Evolutionary conservation across 345 rosid species (phyloP), one percentile per base, ranked within the genome.

Genomic region (Hibiscus mutabilis): DNA sequence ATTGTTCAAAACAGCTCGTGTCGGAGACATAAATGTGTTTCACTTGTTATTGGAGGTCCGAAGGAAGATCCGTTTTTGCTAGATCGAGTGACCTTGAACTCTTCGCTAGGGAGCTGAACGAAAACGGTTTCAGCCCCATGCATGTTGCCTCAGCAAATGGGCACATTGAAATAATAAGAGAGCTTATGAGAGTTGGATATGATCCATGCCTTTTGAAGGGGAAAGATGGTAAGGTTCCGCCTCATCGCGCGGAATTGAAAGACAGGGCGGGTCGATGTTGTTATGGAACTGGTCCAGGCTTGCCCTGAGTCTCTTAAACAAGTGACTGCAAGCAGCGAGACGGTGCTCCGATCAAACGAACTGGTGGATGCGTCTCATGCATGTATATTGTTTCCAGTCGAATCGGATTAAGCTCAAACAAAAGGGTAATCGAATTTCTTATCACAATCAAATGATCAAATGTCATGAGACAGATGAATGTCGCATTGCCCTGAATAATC

Each of bases 201-300:
- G 69, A 75, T 33, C 70, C 82, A 4, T 80, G 84, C 42, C 79
- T 76, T 40, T 59, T 80, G 65, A 82, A 84, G 73, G 85, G 87
- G 21, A 74, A 72, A 73, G 84, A 78, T 1, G 72, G 78, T 18
- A 79, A 52, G 72, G 70, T 79, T 65, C 73, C 82, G 14, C 84
- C 79, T 70, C 85, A n/a, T n/a, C n/a, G 71, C 55, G 81, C 83
- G 12, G 75, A 77, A 16, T 75, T 73, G 66, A 77, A 79, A 44
- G 80, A 31, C 35, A 4, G 35, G 85, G 6, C 79, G 74, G 51
- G 51, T 72, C 58, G 16, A 67, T 14, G 75, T 75, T 73, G 57
- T 82, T 22, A 59, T 70, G 60, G 77, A 76, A 66, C 60, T 76
- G 71, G 68, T 84, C 0, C 71, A 75, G 13, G 77, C 85, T 29